Conservation (phyloP, 495 filamentous ascomycete species). For the Tirmania nivea region DNA sequence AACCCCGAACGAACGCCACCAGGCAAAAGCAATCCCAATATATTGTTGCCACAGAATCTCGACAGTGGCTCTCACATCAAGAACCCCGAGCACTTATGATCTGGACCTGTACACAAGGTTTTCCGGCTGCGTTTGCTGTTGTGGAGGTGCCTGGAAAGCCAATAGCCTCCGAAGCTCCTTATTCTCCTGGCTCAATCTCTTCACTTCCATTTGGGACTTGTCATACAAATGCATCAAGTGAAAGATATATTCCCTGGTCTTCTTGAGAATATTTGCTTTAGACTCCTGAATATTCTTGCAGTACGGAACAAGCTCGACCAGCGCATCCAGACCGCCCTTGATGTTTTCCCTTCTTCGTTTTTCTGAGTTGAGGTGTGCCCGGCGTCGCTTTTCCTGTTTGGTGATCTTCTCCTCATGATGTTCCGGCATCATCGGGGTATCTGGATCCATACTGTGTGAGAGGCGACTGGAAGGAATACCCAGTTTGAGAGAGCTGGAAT, state of each 20-base stretch:
- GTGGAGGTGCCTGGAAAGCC: slow-evolving; percentile 1
- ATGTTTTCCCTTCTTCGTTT: slow-evolving; percentile 19
- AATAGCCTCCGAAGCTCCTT: slow-evolving; percentile 13
- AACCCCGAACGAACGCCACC: too few species aligned
- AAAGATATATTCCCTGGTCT: slow-evolving; percentile 15
- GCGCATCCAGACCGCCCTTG: slow-evolving; percentile 19
- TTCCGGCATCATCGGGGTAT: background rate
- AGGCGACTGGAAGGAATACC: background rate
- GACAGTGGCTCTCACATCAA: too few species aligned
- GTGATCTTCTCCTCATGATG: slow-evolving; percentile 11
- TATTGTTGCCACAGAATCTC: too few species aligned
- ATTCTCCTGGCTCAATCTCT: slow-evolving; percentile 9
- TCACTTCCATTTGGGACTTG: slow-evolving; percentile 8
- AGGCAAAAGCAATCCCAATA: too few species aligned
- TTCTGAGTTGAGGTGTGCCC: slow-evolving; percentile 18
- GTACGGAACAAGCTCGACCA: slow-evolving; percentile 17
- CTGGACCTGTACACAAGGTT: background rate
- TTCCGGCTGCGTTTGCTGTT: background rate
- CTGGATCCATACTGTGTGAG: background rate
- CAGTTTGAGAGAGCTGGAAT: background rate
- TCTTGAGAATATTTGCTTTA: slow-evolving; percentile 18
- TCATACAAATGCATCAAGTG: slow-evolving; percentile 6
- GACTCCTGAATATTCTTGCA: slow-evolving; percentile 11
- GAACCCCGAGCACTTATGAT: background rate
- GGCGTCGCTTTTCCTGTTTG: slow-evolving; percentile 17